Percentiles rank a stretch among this genome's conserved stretches.
Evolutionary conservation across 495 filamentous ascomycete species (phyloP).

Genomic region (Neurospora sp.): DNA sequence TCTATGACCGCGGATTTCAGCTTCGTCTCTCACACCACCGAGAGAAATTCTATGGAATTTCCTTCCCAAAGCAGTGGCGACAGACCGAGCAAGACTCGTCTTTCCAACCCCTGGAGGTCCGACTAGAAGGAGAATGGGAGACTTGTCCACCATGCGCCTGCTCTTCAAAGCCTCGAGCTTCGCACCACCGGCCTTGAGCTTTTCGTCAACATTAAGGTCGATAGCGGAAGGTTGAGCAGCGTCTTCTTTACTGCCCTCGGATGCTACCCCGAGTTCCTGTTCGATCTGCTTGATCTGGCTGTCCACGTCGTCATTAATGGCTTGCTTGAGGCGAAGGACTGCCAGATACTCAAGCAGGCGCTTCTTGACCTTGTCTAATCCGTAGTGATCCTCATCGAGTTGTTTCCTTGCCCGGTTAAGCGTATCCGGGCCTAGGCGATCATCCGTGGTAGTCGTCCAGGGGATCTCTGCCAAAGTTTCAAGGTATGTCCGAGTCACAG

Average conservation of each 20-base stretch:
- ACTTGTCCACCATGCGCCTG: conserved; percentile 81
- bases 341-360: conserved; percentile 90
- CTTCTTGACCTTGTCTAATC: conserved; percentile 96
- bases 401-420: conserved; percentile 74
- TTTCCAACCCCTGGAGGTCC: conserved; percentile 96
- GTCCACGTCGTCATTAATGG: conserved; percentile 70
- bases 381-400: conserved; percentile 93
- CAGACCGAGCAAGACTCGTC: conserved; percentile 88
- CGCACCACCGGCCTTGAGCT: conserved; percentile 38
- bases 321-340: conserved; percentile 87
- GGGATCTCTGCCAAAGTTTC: conserved; percentile 93
- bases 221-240: neutral
- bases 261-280: conserved; percentile 42
- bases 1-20: conserved; percentile 91
- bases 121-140: conserved; percentile 87
- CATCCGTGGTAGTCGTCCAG: conserved; percentile 79
- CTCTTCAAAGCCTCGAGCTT: conserved; percentile 61
- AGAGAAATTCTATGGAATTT: conserved; percentile 98
- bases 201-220: conserved; percentile 29
- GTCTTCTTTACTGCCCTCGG: conserved; percentile 12
- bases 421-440: conserved; percentile 76
- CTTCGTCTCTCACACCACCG: conserved; percentile 91
- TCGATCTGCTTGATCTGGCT: conserved; percentile 59
- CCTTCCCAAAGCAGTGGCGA: conserved; percentile 81
- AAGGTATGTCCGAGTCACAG: conserved; percentile 86